Evolutionary conservation across 352 stramenopile genomes (phyloP), one percentile per base, ranked within the genome.

Genomic region (Peronospora farinosa): DNA sequence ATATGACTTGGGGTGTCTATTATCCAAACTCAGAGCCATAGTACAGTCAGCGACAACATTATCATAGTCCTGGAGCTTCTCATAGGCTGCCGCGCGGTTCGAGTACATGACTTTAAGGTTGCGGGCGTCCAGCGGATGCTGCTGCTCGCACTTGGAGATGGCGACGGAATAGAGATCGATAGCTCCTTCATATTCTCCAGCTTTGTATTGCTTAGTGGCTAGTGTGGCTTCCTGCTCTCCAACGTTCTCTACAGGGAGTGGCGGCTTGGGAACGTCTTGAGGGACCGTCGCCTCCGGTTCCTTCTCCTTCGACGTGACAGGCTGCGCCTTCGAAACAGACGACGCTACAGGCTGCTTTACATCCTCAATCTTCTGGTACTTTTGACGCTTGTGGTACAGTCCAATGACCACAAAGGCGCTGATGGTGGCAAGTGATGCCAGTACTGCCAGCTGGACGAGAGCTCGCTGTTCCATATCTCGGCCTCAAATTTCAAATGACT

Each of bases 31-130:
- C 23, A 90, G 37, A 10, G 74, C 79, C 39, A 66, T 74, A 2
- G 72, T 62, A 51, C 79, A 90, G 53, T 90, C 79, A 7, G 51
- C 50, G 7, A 87, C 49, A n/a, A 90, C 79, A 41, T 67, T 68
- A 47, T 67, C 47, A 51, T 83, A 67, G 62, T 86, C 67, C 47
- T 78, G 62, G 13, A 91, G 64, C 42, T 77, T 74, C 43, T 91
- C 80, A 50, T 82, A 86, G 28, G 80, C 78, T 2, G 80, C 77
- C 0, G 78, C 80, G 27, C 80, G 75, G 67, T 91, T 91, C 51
- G 80, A 87, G 58, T 81, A 91, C 77, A 91, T 88, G 52, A 91
- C 80, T 52, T 91, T 91, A 23, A 91, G 58, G 64, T 91, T 88
- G 52, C 76, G 73, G 41, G 64, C 65, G 51, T 90, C 77, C 31